phyloP scores from a whole-genome alignment of 352 stramenopile species.

The Globisporangium emineosum region DNA sequence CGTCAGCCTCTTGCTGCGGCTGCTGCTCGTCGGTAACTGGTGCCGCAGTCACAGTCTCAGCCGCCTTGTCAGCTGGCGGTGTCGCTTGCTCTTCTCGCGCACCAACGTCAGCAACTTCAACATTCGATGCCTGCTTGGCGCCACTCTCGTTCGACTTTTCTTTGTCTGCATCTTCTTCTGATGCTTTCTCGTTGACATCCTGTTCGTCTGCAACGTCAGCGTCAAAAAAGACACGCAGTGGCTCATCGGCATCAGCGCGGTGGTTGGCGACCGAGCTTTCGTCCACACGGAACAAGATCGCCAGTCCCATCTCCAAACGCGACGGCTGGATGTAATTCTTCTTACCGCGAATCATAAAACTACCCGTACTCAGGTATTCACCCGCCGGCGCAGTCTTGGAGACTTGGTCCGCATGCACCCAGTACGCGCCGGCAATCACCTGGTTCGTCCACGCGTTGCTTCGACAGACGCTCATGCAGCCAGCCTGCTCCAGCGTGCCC shows the following conservation, averaged over 20 bases:
- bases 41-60: neutral
- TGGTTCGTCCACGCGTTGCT: conserved; percentile 95
- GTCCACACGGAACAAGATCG: conserved; percentile 90
- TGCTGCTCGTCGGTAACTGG: conserved; percentile 14
- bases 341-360: conserved; percentile 96
- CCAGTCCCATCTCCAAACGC: conserved; percentile 89
- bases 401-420: conserved; percentile 97
- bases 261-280: conserved; percentile 79
- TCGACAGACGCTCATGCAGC: conserved; percentile 94
- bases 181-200: neutral
- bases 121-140: conserved; percentile 9
- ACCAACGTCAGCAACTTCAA: neutral
- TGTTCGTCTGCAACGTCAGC: neutral
- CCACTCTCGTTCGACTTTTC: conserved; percentile 7
- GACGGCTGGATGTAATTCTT: conserved; percentile 93
- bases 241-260: conserved; percentile 9
- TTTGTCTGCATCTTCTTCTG: conserved; percentile 8
- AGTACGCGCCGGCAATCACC: conserved; percentile 96
- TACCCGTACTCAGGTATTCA: conserved; percentile 96
- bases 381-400: conserved; percentile 96
- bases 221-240: neutral
- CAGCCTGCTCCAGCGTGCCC: conserved; percentile 93
- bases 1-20: conserved; percentile 16
- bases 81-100: neutral
- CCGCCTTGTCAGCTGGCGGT: neutral